phyloP scores from a whole-genome alignment of 495 filamentous ascomycete species.

The Hypoxylon subgilvum region DNA sequence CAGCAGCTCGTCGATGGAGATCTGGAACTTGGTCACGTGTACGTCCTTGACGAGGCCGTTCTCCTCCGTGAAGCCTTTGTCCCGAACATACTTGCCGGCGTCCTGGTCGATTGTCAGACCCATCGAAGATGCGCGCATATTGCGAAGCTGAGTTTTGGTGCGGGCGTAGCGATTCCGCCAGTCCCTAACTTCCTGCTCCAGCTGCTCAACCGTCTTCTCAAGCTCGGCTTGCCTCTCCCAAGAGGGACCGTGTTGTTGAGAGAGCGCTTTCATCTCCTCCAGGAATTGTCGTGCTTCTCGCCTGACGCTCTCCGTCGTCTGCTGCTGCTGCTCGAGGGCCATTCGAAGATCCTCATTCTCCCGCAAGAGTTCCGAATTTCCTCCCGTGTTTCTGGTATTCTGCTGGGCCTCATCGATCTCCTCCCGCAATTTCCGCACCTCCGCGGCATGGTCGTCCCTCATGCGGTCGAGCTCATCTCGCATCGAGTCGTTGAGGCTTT shows the following conservation, averaged over 20 bases:
- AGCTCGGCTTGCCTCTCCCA: conserved; percentile 83
- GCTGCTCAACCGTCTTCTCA: conserved; percentile 68
- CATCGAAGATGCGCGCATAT: conserved; percentile 77
- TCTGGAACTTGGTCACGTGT: conserved; percentile 93
- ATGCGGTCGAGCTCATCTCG: conserved; percentile 77
- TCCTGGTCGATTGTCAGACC: conserved; percentile 73
- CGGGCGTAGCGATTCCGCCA: conserved; percentile 91
- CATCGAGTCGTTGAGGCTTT: conserved; percentile 76
- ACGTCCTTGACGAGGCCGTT: conserved; percentile 86
- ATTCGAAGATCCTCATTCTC: conserved; percentile 75
- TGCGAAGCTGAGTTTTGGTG: conserved; percentile 83
- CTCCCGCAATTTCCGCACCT: conserved; percentile 66
- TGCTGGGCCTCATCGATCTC: conserved; percentile 65
- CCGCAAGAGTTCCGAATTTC: conserved; percentile 67
- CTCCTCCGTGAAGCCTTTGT: conserved; percentile 72
- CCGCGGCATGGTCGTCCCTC: conserved; percentile 67
- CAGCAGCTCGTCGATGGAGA: conserved; percentile 92
- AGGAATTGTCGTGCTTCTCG: conserved; percentile 84
- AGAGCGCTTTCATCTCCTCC: conserved; percentile 85
- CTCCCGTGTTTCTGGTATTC: conserved; percentile 34
- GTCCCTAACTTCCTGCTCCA: conserved; percentile 81
- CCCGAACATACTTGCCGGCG: conserved; percentile 65
- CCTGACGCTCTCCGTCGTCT: conserved; percentile 87
- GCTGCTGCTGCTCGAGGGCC: conserved; percentile 74
- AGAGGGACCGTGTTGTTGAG: conserved; percentile 75